A percentile compares a stretch with the other conserved stretches of the same genome.
Evolutionary conservation across 495 filamentous ascomycete species (phyloP).

Genomic region (Talaromyces nanjingensis): DNA sequence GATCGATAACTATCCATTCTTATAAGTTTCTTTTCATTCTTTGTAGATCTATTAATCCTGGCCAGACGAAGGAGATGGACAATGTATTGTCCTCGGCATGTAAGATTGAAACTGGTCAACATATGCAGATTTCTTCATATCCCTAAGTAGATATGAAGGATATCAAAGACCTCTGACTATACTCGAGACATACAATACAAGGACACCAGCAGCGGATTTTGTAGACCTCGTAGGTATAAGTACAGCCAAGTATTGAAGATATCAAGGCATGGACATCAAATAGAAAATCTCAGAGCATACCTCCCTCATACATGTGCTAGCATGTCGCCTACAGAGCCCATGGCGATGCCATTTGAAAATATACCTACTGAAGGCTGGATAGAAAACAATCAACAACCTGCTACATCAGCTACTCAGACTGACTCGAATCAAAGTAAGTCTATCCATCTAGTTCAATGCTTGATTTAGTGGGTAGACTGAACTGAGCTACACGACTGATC

Average conservation of each 20-base stretch:
- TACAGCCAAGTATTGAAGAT: neutral
- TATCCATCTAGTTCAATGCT: neutral
- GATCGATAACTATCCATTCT: slow-evolving; percentile 1
- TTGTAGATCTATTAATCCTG: neutral
- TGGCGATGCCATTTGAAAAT: neutral
- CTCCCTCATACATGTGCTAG: neutral
- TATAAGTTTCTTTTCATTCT: neutral
- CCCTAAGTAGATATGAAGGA: neutral
- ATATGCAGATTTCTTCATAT: neutral
- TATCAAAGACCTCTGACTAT: neutral
- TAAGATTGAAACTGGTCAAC: neutral
- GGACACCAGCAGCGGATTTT: neutral
- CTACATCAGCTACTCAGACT: neutral
- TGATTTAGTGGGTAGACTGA: neutral
- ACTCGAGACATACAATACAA: neutral
- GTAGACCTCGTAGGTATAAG: neutral
- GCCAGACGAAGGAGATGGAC: neutral
- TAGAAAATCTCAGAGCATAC: neutral
- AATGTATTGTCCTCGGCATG: neutral
- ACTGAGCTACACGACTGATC: neutral
- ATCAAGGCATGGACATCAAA: neutral
- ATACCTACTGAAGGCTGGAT: neutral
- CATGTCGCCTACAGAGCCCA: neutral
- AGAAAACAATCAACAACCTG: neutral
- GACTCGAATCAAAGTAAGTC: neutral